These are phyloP conservation scores for Verticillium dahliae DNA, from an alignment of 2,329 filamentous ascomycete species.

Conservation along the genomic window DNA sequence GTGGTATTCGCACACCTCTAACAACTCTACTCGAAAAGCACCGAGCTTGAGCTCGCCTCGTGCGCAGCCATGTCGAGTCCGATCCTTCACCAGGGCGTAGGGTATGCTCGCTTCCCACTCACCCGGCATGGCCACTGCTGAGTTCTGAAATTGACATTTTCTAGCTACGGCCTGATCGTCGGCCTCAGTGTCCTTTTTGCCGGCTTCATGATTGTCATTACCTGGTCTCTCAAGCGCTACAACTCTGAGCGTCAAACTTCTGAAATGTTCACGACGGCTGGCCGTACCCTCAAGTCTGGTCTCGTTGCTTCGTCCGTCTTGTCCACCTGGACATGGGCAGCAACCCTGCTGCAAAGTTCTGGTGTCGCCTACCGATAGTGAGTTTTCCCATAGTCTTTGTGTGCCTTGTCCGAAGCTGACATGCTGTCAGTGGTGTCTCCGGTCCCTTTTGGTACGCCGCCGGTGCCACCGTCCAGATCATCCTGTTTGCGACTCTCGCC, in stretches of 20 bases:
- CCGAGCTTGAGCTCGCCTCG: background rate
- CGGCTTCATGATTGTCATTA: slow-evolving; percentile 48
- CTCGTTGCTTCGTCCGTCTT: slow-evolving; percentile 86
- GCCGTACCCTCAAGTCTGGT: slow-evolving; percentile 81
- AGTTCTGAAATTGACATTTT: background rate
- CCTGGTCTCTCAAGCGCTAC: slow-evolving; percentile 59
- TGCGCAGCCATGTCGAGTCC: slow-evolving; percentile 1
- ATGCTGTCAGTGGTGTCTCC: slow-evolving; percentile 40
- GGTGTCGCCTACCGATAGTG: slow-evolving; percentile 73
- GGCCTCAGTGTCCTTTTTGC: slow-evolving; percentile 10
- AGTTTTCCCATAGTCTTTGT: fast-evolving
- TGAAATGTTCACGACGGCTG: slow-evolving; percentile 88
- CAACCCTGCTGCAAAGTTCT: slow-evolving; percentile 71
- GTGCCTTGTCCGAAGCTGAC: background rate
- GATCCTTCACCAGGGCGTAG: slow-evolving; percentile 10
- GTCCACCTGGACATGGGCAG: slow-evolving; percentile 89
- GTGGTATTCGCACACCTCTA: background rate
- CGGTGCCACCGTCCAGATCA: slow-evolving; percentile 78
- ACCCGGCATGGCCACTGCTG: background rate
- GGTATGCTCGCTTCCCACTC: background rate
- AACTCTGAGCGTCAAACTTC: slow-evolving; percentile 72
- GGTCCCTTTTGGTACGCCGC: slow-evolving; percentile 56
- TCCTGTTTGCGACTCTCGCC: slow-evolving; percentile 83
- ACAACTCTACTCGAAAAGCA: background rate
- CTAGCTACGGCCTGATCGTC: slow-evolving; percentile 11